A percentile compares a stretch with the other conserved stretches of the same genome.
phyloP scores from a whole-genome alignment of 2,329 filamentous ascomycete species.

The Venturia asperata region DNA sequence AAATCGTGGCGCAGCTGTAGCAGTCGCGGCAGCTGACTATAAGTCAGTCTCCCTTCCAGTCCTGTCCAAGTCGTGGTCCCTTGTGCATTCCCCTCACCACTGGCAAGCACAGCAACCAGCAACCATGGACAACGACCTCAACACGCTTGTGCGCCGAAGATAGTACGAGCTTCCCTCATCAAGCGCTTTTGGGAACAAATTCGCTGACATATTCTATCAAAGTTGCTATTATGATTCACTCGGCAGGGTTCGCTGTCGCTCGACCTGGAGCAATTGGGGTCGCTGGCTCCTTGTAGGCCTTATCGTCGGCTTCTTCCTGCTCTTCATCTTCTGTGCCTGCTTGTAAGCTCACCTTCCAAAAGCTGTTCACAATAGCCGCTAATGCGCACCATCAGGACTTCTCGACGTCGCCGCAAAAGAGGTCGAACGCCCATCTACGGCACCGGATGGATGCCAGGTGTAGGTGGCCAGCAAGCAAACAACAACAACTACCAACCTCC shows the following conservation, averaged over 20 bases:
- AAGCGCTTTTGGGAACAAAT: neutral
- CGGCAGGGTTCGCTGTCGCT: conserved; percentile 3
- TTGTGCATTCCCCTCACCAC: too few relatives aligned
- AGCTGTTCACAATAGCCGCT: neutral
- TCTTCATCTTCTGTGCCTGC: conserved; percentile 15
- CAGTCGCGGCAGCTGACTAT: too few relatives aligned
- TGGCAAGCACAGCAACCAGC: too few relatives aligned
- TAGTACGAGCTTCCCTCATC: neutral
- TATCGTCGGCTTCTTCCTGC: conserved; percentile 12
- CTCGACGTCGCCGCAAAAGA: conserved; percentile 11
- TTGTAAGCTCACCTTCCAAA: conserved; percentile 8
- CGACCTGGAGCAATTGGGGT: conserved; percentile 17
- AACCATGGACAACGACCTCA: conserved; percentile 7
- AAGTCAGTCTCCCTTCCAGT: too few relatives aligned
- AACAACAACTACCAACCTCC: conserved; percentile 14
- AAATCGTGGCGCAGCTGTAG: conserved; percentile 3
- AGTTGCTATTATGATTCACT: conserved; percentile 14
- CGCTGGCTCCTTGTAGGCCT: conserved; percentile 18
- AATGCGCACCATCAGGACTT: neutral
- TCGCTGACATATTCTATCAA: conserved; percentile 2
- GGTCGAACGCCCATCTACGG: conserved; percentile 16
- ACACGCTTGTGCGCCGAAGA: conserved; percentile 6
- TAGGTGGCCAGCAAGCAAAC: neutral
- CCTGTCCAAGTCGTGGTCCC: too few relatives aligned
- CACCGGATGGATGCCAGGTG: conserved; percentile 17